Percentiles rank a stretch among this genome's conserved stretches.
Evolutionary conservation across 495 filamentous ascomycete species (phyloP).

Genomic region (Aspergillus avenaceus): DNA sequence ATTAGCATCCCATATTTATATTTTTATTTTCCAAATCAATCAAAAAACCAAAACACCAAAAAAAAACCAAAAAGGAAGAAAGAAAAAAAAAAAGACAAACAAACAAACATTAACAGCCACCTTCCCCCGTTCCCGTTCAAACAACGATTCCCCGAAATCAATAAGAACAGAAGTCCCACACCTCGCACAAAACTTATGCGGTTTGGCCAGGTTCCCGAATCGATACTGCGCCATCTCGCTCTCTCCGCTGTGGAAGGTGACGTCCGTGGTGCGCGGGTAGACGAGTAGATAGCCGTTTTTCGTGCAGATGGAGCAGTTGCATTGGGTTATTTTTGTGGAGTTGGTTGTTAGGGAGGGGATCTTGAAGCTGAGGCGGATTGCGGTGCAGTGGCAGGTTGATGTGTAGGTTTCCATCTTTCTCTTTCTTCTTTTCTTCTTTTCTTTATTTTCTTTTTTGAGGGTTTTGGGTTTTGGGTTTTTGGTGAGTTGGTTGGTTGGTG

Average conservation of each 20-base stretch:
- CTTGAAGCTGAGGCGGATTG: conserved; percentile 1
- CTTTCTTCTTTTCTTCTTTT: too few species aligned
- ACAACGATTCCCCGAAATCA: not conserved
- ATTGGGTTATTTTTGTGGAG: conserved; percentile 20
- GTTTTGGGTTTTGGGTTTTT: too few species aligned
- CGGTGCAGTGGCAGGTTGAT: conserved; percentile 10
- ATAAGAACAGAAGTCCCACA: conserved; percentile 15
- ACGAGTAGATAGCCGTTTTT: conserved; percentile 39
- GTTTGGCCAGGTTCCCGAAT: conserved; percentile 12
- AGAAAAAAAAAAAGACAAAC: not conserved
- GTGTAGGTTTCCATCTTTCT: conserved; percentile 6
- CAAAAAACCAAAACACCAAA: too few species aligned
- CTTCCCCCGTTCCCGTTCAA: not conserved
- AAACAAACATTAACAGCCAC: not conserved
- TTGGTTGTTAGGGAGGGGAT: conserved; percentile 20
- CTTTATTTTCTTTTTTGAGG: too few species aligned
- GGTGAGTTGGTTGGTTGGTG: too few species aligned
- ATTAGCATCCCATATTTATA: not conserved
- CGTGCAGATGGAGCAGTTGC: conserved; percentile 42
- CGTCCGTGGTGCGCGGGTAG: conserved; percentile 25
- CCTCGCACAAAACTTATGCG: conserved; percentile 26
- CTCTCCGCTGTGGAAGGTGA: conserved; percentile 16
- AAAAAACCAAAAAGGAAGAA: not conserved
- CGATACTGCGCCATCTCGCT: conserved; percentile 20
- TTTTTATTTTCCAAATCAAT: not conserved